Percentiles rank a stretch among this genome's conserved stretches.
These are phyloP conservation scores for Lipomyces lipofer DNA, from an alignment of 805 yeast genomes.

Conservation along the genomic window DNA sequence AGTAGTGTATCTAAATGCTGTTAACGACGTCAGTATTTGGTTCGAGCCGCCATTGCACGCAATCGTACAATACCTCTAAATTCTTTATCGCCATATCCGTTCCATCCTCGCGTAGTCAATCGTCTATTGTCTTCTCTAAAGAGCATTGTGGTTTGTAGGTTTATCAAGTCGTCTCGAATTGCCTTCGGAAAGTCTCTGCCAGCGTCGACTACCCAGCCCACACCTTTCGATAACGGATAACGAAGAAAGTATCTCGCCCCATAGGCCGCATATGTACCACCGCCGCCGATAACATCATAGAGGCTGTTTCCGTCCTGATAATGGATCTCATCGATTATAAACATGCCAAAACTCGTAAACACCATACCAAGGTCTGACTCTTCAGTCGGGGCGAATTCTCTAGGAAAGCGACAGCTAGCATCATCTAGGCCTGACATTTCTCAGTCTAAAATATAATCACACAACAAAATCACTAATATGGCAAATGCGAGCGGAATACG, in stretches of 20 bases:
- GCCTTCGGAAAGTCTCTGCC: constrained; percentile 73
- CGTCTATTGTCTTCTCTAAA: constrained; percentile 55
- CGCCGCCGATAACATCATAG: constrained; percentile 77
- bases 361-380: neutral
- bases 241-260: constrained; percentile 65
- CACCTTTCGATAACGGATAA: constrained; percentile 38
- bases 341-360: constrained; percentile 69
- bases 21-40: too few species aligned
- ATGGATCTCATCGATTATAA: constrained; percentile 83
- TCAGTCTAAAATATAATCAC: too few species aligned
- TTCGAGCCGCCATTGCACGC: constrained; percentile 32
- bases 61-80: constrained; percentile 45
- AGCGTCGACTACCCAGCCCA: constrained; percentile 74
- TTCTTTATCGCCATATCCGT: constrained; percentile 65
- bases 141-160: constrained; percentile 64
- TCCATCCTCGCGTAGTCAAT: constrained; percentile 79
- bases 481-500: too few species aligned
- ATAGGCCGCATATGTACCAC: constrained; percentile 75
- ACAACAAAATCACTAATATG: too few species aligned
- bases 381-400: too few species aligned
- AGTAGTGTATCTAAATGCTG: constrained; percentile 57
- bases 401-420: neutral
- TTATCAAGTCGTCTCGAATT: constrained; percentile 47
- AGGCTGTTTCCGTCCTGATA: constrained; percentile 45
- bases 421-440: neutral